These are phyloP conservation scores for Sporothrix brasiliensis DNA, from an alignment of 2,329 filamentous ascomycete species.

Conservation along the genomic window DNA sequence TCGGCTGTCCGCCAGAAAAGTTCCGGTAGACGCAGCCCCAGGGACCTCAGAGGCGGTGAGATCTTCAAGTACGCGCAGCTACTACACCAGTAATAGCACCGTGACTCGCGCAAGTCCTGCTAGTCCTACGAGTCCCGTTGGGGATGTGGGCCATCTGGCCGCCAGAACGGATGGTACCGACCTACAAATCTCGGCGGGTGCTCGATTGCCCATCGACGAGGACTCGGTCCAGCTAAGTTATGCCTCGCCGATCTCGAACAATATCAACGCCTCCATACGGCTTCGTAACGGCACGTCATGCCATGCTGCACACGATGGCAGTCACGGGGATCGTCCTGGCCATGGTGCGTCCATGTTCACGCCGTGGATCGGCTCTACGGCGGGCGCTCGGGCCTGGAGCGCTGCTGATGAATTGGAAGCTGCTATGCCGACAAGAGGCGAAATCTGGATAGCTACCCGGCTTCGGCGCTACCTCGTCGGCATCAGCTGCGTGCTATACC, in stretches of 20 bases:
- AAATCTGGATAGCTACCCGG: conserved; percentile 49
- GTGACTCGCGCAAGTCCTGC: background rate
- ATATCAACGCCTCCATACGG: background rate
- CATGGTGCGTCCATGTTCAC: background rate
- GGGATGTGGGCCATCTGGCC: background rate
- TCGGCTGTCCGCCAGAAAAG: background rate
- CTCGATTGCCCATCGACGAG: background rate
- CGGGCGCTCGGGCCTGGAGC: conserved; percentile 5
- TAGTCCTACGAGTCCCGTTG: no score
- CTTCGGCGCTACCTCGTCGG: conserved; percentile 64
- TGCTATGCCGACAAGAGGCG: background rate
- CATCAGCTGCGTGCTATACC: conserved; percentile 68
- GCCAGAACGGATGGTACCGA: no score
- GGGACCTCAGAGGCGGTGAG: background rate
- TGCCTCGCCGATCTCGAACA: background rate
- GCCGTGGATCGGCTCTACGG: conserved; percentile 8
- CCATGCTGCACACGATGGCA: background rate
- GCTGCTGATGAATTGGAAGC: conserved; percentile 45
- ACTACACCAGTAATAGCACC: conserved; percentile 8
- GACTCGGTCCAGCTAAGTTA: background rate
- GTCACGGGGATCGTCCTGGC: background rate
- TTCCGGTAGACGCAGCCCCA: background rate
- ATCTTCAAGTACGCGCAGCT: background rate
- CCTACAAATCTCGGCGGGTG: background rate
- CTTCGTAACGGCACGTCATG: background rate